Evolutionary conservation across 495 filamentous ascomycete genomes (phyloP).

Genomic region (Talaromyces adpressus): DNA sequence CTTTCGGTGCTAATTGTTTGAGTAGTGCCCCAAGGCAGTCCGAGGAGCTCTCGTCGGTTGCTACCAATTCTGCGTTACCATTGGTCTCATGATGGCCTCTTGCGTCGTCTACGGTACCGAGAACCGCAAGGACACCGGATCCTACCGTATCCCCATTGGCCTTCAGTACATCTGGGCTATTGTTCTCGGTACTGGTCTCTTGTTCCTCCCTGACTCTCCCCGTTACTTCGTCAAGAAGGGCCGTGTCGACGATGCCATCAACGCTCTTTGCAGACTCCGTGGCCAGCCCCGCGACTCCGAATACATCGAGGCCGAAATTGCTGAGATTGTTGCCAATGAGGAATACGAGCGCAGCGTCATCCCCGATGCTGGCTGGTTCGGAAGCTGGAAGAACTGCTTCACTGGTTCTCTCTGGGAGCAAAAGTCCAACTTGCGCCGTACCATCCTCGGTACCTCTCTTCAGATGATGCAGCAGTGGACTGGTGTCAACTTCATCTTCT

Average conservation of each 20-base stretch:
- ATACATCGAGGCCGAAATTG: constrained; percentile 59
- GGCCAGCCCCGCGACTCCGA: constrained; percentile 49
- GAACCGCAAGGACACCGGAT: constrained; percentile 51
- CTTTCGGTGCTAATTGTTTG: background rate
- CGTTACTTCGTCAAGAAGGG: constrained; percentile 52
- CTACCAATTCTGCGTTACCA: constrained; percentile 68
- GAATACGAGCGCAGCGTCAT: constrained; percentile 59
- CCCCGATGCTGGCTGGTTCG: constrained; percentile 51
- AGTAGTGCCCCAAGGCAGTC: constrained; percentile 49
- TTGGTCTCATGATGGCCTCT: constrained; percentile 65
- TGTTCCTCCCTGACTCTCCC: constrained; percentile 71
- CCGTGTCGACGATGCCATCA: constrained; percentile 22
- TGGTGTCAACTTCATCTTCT: constrained; percentile 92
- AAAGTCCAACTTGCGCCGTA: constrained; percentile 63
- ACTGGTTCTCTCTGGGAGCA: constrained; percentile 52
- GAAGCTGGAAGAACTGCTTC: constrained; percentile 62
- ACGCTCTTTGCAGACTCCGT: constrained; percentile 34
- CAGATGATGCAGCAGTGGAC: constrained; percentile 85
- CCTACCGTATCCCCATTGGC: constrained; percentile 65
- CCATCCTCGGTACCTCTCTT: constrained; percentile 65
- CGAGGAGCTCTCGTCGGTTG: constrained; percentile 62
- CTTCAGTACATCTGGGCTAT: constrained; percentile 63
- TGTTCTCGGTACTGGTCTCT: constrained; percentile 56
- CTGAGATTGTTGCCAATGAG: constrained; percentile 71
- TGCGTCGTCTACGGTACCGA: constrained; percentile 66